Conservation (phyloP, 108 stramenopile species). For the Fragilaria crotonensis region DNA sequence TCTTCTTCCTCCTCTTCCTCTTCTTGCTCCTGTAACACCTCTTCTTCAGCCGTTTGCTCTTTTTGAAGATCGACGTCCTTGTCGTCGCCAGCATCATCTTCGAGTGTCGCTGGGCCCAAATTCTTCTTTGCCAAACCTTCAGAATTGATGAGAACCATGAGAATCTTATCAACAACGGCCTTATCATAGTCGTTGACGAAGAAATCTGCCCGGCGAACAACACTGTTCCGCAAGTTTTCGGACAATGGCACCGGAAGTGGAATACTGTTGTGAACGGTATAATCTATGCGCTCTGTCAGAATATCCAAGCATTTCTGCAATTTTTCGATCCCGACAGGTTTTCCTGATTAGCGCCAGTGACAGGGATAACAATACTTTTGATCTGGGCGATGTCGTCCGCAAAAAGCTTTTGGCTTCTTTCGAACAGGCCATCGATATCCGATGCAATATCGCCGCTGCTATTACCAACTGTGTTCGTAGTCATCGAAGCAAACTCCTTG, state of each 20-base stretch:
- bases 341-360: constrained; percentile 24
- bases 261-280: constrained; percentile 92
- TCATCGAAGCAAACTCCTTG: constrained; percentile 65
- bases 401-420: constrained; percentile 61
- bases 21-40: constrained; percentile 93
- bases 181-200: constrained; percentile 80
- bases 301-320: constrained; percentile 87
- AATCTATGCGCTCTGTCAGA: constrained; percentile 93
- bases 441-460: constrained; percentile 44
- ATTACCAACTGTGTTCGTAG: constrained; percentile 11
- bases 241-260: constrained; percentile 82
- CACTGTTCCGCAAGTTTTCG: constrained; percentile 72
- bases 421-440: constrained; percentile 54
- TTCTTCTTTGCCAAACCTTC: constrained; percentile 63
- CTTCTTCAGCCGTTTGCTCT: constrained; percentile 96
- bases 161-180: constrained; percentile 88
- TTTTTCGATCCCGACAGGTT: constrained; percentile 68
- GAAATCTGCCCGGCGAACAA: constrained; percentile 71
- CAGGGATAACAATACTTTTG: constrained; percentile 49
- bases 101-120: constrained; percentile 39
- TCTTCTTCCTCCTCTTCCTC: constrained; percentile 57
- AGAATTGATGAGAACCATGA: constrained; percentile 88
- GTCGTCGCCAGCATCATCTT: constrained; percentile 77
- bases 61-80: constrained; percentile 84
- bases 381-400: constrained; percentile 77